These are phyloP conservation scores for Eragrostis curvula DNA, from an alignment of 176 grass and related monocot species.

Conservation along the genomic window DNA sequence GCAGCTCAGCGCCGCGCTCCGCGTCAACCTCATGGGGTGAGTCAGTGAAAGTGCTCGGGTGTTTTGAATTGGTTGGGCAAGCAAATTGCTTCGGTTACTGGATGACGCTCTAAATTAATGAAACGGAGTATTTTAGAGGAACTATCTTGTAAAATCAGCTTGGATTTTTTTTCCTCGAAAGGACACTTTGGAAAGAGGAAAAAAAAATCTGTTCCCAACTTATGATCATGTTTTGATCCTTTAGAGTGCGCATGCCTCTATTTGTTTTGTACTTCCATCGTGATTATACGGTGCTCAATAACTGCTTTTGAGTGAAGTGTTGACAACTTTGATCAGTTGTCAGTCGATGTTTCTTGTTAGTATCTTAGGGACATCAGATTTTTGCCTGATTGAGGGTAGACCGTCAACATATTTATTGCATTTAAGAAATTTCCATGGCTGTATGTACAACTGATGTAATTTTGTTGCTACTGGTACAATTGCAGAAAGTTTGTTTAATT, in stretches of 20 bases:
- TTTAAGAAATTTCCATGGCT: no score
- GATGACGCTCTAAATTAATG: constrained; percentile 1
- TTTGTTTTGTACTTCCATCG: not conserved
- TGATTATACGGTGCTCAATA: not conserved
- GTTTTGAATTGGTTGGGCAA: constrained; percentile 22
- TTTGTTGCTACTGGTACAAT: no score
- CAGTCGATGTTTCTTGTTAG: not conserved
- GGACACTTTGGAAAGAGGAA: not conserved
- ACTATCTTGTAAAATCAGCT: not conserved
- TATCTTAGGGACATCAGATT: not conserved
- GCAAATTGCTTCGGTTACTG: constrained; percentile 13
- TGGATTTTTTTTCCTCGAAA: not conserved
- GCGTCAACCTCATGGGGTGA: constrained; percentile 91
- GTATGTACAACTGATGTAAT: not conserved
- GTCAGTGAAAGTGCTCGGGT: constrained; percentile 52
- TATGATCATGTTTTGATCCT: not conserved
- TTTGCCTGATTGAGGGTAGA: not conserved
- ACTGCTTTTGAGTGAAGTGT: not conserved
- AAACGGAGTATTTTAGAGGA: not conserved
- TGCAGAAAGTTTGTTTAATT: no score
- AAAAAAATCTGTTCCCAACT: not conserved
- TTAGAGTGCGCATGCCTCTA: not conserved
- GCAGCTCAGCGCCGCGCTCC: constrained; percentile 68
- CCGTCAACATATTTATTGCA: no score
- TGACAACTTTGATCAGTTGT: not conserved